phyloP scores from a whole-genome alignment of 306 rosid genomes.

The Boehmeria nivea region DNA sequence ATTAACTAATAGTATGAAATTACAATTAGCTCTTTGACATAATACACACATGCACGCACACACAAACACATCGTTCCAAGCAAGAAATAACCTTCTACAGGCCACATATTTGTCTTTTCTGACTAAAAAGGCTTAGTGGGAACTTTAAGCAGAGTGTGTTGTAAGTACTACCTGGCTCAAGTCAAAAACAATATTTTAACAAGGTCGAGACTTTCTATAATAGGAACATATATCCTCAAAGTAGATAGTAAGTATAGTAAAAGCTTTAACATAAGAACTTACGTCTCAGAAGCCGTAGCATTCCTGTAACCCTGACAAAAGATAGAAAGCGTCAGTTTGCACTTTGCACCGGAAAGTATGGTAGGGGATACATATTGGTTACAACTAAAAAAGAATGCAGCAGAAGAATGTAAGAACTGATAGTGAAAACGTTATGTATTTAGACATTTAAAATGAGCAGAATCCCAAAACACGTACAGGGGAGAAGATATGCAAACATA shows the following conservation, averaged over 20 bases:
- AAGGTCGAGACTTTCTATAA: too few relatives aligned
- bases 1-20: too few relatives aligned
- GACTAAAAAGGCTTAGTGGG: too few relatives aligned
- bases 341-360: not conserved
- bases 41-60: too few relatives aligned
- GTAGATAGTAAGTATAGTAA: not conserved
- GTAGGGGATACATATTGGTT: not conserved
- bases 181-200: too few relatives aligned
- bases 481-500: not conserved
- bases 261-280: constrained; percentile 32
- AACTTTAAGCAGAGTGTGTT: too few relatives aligned
- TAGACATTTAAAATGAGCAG: not conserved
- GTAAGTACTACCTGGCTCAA: too few relatives aligned
- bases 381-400: constrained; percentile 4
- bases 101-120: too few relatives aligned
- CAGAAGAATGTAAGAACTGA: not conserved
- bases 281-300: constrained; percentile 80
- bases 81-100: too few relatives aligned
- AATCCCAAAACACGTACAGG: not conserved
- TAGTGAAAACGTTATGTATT: not conserved
- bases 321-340: constrained; percentile 7
- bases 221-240: not conserved
- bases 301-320: constrained; percentile 82
- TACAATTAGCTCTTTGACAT: too few relatives aligned
- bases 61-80: too few relatives aligned